Base-by-base conservation (phyloP, 225 moss, liverwort and hornwort species). In the Pseudisothecium myosuroides region DNA sequence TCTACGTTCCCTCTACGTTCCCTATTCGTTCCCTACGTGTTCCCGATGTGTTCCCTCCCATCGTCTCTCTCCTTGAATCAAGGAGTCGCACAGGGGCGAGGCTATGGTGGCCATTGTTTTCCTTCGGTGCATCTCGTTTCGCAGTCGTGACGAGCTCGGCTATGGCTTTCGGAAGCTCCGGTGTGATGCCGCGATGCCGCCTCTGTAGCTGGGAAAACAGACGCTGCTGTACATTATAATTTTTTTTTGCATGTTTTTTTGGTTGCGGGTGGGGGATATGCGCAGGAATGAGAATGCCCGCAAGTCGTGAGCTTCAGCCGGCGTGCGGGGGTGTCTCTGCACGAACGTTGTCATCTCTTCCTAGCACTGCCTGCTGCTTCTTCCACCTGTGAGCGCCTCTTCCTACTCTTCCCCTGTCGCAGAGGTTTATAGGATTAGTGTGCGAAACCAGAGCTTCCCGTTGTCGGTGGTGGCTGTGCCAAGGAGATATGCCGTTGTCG, bases 1-100 rank as follows among this genome's bases (percentile, higher is more conserved):
- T 10, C 0, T 0, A 1, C 4, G 93, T 89, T 80, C 89, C 75
- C 86, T 22, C 0, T 0, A 37, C 2, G 91, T 58, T 58, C 58
- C 58, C 80, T 10, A 2, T 2, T 27, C 22, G 93, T 92, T 85
- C 90, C 81, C 80, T 10, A 2, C n/a, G n/a, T n/a, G 91, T 58
- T 58, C 58, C 58, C 80, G 8, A 2, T 2, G 32, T 27, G 93
- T 92, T 86, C 90, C 78, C 91, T 65, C 24, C 49, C 73, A 43
- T 91, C 94, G 94, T 92, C 94, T 94, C 92, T 94, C 91, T 85
- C 92, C 92, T 91, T 89, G 93, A 93, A 88, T 93, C 93, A 92
- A 90, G 93, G 93, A 85, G 84, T 58, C 34, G 45, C 68, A 15
- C 22, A 21, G 75, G 41, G 27, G 8, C 2, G 50, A 66, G 63